Evolutionary conservation across 139 green algal genomes (phyloP), one percentile per base, ranked within the genome.

Genomic region (Volvox reticuliferus): DNA sequence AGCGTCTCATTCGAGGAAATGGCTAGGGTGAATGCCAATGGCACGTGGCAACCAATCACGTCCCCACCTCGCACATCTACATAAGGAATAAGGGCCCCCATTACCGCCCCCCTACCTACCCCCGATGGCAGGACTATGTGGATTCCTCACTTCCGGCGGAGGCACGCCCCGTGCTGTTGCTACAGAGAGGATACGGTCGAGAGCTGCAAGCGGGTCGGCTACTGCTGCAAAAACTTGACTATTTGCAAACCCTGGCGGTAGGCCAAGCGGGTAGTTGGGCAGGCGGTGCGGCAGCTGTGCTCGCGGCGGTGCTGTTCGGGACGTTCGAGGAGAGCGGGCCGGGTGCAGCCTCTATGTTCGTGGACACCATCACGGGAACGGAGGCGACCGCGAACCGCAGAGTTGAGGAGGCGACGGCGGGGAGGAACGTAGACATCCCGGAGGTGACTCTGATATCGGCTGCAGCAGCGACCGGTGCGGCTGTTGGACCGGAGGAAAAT

Each of bases 201-300:
- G 73, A 90, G 86, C 28, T 90, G 75, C 55, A 73, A 50, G 86
- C 86, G 26, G 90, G 90, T 2, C 79, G 86, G 86, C 91, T 93
- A 69, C 69, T 93, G 86, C 79, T 93, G 44, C 86, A 86, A 50
- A 93, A 93, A 79, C 91, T 93, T 28, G 91, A 93, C 86, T 89
- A 75, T 71, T 36, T 89, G 69, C 85, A 89, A 71, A 89, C 85
- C 2, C 68, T 89, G 44, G 85, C 44, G 69, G 85, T 89, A 68
- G 85, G 85, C 19, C 85, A 55, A 36, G 85, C 85, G 28, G 69
- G 69, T 44, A 71, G 28, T 26, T 71, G 37, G 85, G 36, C 61
- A 36, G 18, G 1, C 1, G 69, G 69, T 30, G 85, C 69, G 35
- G 85, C 69, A 44, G 36, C 69, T 20, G 85, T 20, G 85, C 69